phyloP scores from a whole-genome alignment of 2,329 filamentous ascomycete species.

The Aureobasidium sp. region DNA sequence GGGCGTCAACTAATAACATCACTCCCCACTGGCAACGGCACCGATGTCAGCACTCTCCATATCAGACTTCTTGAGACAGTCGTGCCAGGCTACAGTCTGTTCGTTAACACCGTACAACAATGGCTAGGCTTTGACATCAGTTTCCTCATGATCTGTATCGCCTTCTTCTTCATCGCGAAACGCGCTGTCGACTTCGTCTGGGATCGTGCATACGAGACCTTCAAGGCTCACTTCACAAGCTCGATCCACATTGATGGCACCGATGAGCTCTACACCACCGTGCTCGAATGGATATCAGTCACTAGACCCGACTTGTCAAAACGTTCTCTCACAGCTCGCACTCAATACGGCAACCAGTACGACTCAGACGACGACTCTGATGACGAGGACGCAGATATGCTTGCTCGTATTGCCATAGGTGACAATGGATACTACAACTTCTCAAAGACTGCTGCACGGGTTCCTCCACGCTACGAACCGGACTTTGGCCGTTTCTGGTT shows the following conservation, averaged over 20 bases:
- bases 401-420: conserved; percentile 29
- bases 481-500: conserved; percentile 42
- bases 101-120: conserved; percentile 38
- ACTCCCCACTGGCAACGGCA: conserved; percentile 8
- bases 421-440: conserved; percentile 43
- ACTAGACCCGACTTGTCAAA: conserved; percentile 34
- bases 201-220: conserved; percentile 26
- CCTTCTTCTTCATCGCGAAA: conserved; percentile 36
- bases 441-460: conserved; percentile 41
- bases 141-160: conserved; percentile 37
- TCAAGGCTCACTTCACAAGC: conserved; percentile 36
- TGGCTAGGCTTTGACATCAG: conserved; percentile 44
- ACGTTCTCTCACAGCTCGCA: conserved; percentile 36
- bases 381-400: conserved; percentile 22
- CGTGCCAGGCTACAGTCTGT: conserved; percentile 45
- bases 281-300: conserved; percentile 39
- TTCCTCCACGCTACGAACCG: conserved; percentile 44
- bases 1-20: conserved; percentile 7
- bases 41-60: conserved; percentile 32
- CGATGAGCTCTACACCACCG: conserved; percentile 38
- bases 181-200: conserved; percentile 35
- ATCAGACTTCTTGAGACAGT: conserved; percentile 43
- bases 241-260: conserved; percentile 39
- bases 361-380: conserved; percentile 28
- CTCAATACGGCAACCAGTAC: conserved; percentile 31